Evolutionary conservation across 306 rosid genomes (phyloP).

Genomic region (Spatholobus suberectus): DNA sequence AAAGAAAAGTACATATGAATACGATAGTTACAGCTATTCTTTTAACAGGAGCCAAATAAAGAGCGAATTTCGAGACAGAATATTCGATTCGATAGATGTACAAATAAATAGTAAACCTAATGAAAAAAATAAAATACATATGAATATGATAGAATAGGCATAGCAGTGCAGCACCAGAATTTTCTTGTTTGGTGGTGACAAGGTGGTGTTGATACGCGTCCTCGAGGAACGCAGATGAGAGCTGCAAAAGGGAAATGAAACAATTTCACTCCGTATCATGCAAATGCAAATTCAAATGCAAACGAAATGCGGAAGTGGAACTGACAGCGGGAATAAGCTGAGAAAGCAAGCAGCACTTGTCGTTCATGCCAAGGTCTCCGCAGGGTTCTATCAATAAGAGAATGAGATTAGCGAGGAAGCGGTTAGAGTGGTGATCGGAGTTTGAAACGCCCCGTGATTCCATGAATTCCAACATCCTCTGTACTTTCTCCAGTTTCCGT

Average conservation of each 20-base stretch:
- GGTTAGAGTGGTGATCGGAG: constrained; percentile 43
- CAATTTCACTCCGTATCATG: not conserved
- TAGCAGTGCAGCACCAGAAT: constrained; percentile 11
- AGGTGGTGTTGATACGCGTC: constrained; percentile 55
- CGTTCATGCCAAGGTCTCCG: constrained; percentile 60
- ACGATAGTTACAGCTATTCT: too few relatives aligned
- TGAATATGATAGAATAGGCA: not conserved
- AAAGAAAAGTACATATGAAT: constrained; percentile 33
- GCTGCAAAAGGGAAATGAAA: constrained; percentile 47
- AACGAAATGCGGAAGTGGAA: constrained; percentile 2
- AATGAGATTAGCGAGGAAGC: constrained; percentile 67
- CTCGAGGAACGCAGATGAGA: constrained; percentile 67
- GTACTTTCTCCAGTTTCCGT: constrained; percentile 44
- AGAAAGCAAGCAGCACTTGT: constrained; percentile 65
- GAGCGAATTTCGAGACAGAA: not conserved
- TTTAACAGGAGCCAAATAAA: constrained; percentile 15
- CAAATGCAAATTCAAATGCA: constrained; percentile 11
- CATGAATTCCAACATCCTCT: constrained; percentile 51
- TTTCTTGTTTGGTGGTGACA: constrained; percentile 28
- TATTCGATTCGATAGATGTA: not conserved
- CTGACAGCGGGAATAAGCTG: constrained; percentile 61
- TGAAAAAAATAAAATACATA: not conserved
- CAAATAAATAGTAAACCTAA: not conserved
- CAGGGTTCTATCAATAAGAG: constrained; percentile 67
- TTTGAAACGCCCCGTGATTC: constrained; percentile 48